Evolutionary conservation across 2,329 filamentous ascomycete species (phyloP).

Genomic region (Pseudocercospora fuligena): DNA sequence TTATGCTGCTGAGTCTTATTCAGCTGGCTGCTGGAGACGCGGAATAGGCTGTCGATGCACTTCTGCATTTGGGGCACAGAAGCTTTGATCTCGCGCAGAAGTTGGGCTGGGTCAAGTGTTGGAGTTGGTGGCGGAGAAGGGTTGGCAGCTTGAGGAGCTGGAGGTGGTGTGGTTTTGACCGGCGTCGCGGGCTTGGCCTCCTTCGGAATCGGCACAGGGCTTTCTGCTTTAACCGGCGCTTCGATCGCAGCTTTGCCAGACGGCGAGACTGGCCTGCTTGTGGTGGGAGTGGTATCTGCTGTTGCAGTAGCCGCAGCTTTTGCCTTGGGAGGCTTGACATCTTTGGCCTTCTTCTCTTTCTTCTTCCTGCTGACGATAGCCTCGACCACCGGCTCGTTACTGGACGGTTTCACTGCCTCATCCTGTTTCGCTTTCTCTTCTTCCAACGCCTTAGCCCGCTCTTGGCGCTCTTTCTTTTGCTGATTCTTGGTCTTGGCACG

Average conservation of each 20-base stretch:
- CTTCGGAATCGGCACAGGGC: slow-evolving; percentile 15
- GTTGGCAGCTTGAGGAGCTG: slow-evolving; percentile 31
- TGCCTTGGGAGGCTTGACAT: slow-evolving; percentile 35
- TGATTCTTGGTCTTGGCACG: slow-evolving; percentile 76
- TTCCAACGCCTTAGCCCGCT: slow-evolving; percentile 51
- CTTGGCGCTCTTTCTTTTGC: slow-evolving; percentile 68
- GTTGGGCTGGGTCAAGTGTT: slow-evolving; percentile 38
- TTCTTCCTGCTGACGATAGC: slow-evolving; percentile 82
- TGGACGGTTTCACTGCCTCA: slow-evolving; percentile 50
- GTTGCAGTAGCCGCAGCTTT: slow-evolving; percentile 30
- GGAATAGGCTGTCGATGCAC: slow-evolving; percentile 42
- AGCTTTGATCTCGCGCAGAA: slow-evolving; percentile 40
- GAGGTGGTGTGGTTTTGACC: slow-evolving; percentile 21
- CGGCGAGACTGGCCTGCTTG: slow-evolving; percentile 38
- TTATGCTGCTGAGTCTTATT: slow-evolving; percentile 39
- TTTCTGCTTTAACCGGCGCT: slow-evolving; percentile 5
- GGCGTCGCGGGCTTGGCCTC: slow-evolving; percentile 29
- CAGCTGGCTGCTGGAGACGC: slow-evolving; percentile 35
- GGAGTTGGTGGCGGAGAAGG: slow-evolving; percentile 41
- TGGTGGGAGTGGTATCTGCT: slow-evolving; percentile 35
- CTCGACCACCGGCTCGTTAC: slow-evolving; percentile 63
- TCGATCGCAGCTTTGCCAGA: slow-evolving; percentile 25
- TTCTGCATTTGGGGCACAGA: slow-evolving; percentile 40
- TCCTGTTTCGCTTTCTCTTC: slow-evolving; percentile 53
- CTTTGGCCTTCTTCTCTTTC: slow-evolving; percentile 72